Evolutionary conservation across 176 grass and related monocot species (phyloP), one percentile per base, ranked within the genome.

Genomic region (Hsuehochloa calcarea): DNA sequence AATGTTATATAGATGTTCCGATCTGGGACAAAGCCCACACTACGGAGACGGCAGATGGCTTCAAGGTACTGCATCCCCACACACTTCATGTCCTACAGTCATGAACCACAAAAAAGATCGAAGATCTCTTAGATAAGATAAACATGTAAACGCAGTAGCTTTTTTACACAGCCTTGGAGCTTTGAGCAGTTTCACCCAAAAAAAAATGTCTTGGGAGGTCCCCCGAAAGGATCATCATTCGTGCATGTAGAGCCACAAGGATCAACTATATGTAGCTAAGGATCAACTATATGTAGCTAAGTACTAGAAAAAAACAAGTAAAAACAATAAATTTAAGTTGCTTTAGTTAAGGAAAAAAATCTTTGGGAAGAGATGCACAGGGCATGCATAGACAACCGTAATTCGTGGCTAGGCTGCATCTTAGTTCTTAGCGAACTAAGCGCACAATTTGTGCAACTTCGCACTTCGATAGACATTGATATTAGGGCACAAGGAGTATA

Each of bases 41-140:
- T 39, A 72, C 73, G 82, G 27, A 98, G 91, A 73, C 54, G 85
- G 6, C 84, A 89, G n/a, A 98, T 78, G n/a, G 96, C 96, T 83
- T 98, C 96, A 50, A 98, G 87, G 74, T 98, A 98, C 87, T 98
- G 96, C 85, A 98, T 92, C 26, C 96, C 96, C 27, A 98, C 96
- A 44, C 96, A 98, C 85, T 98, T 98, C 96, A 95, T 98, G 76
- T 98, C 96, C 93, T 95, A 60, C 55, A 80, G 10, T 49, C 6
- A 86, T 46, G n/a, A 78, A 62, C 58, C 37, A 85, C 20, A 31
- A 0, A 12, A 41, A 85, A 58, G 4, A 46, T 13, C 22, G 64
- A 65, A 23, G 3, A 63, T 58, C 5, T 56, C 34, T 77, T 27
- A 67, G 58, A 77, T 72, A 10, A 22, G 26, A 64, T 81, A 73